Conservation (phyloP, 1,284 basidiomycete genomes). For the Cystobasidium sp. region DNA sequence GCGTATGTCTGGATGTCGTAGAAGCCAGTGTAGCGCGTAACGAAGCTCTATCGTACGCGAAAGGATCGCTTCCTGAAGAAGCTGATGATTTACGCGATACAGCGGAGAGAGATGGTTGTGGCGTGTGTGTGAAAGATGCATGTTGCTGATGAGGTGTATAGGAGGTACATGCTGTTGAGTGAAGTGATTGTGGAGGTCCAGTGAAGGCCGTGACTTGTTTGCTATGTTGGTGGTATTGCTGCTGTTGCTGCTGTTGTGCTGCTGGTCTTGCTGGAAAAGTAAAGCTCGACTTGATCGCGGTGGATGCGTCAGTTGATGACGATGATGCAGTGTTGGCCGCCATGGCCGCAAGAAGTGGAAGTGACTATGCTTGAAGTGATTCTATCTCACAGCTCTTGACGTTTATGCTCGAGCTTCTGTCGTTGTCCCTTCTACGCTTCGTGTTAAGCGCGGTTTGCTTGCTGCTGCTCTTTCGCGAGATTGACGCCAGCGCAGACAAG, state of each 20-base stretch:
- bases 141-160: neutral
- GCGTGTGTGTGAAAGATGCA: neutral
- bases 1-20: neutral
- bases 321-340: conserved; percentile 1
- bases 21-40: conserved; percentile 1
- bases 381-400: neutral
- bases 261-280: conserved; percentile 28
- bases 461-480: no score
- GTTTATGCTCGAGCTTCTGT: no score
- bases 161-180: conserved; percentile 2
- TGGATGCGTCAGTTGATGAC: neutral
- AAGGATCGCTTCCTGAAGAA: conserved; percentile 20
- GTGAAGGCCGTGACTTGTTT: neutral
- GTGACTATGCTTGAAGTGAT: neutral
- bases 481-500: no score
- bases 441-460: no score
- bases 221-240: neutral
- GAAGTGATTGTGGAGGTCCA: conserved; percentile 6
- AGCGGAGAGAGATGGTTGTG: neutral
- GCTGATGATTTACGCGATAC: conserved; percentile 23
- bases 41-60: conserved; percentile 28
- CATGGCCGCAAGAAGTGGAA: neutral
- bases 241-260: conserved; percentile 12
- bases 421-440: no score
- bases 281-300: conserved; percentile 27